phyloP scores from a whole-genome alignment of 495 filamentous ascomycete genomes.

The Xylaria grammica region DNA sequence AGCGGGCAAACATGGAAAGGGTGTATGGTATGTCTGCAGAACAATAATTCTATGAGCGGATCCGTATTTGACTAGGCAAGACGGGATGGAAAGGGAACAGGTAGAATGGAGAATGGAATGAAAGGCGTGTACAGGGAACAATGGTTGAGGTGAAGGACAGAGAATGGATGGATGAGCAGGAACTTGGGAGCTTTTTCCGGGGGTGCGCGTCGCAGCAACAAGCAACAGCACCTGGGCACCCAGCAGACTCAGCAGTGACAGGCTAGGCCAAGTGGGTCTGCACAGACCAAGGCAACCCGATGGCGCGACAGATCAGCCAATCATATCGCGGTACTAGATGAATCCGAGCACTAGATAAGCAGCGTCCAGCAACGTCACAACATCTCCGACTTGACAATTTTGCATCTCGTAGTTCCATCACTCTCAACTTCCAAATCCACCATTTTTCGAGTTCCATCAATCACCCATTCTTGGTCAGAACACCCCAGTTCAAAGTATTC shows the following conservation, averaged over 20 bases:
- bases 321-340: constrained; percentile 20
- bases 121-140: constrained; percentile 4
- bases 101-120: neutral
- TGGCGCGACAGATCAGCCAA: constrained; percentile 26
- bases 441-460: constrained; percentile 12
- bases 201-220: constrained; percentile 24
- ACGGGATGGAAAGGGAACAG: constrained; percentile 9
- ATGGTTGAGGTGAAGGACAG: constrained; percentile 8
- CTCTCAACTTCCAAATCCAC: constrained; percentile 33
- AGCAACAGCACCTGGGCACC: too few species aligned
- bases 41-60: neutral
- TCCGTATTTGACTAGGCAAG: neutral
- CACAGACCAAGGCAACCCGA: constrained; percentile 31
- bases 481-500: constrained; percentile 1
- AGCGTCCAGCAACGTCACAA: constrained; percentile 33
- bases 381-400: constrained; percentile 33
- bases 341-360: constrained; percentile 22
- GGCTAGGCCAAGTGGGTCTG: constrained; percentile 20
- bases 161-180: constrained; percentile 14
- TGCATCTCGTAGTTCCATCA: constrained; percentile 32
- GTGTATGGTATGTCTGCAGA: constrained; percentile 14
- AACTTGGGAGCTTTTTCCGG: constrained; percentile 10
- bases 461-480: constrained; percentile 9
- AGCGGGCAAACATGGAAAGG: constrained; percentile 11
- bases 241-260: constrained; percentile 1